Evolutionary conservation across 2,329 filamentous ascomycete genomes (phyloP), one percentile per base, ranked within the genome.

Genomic region (Cladobotryum mycophilum): DNA sequence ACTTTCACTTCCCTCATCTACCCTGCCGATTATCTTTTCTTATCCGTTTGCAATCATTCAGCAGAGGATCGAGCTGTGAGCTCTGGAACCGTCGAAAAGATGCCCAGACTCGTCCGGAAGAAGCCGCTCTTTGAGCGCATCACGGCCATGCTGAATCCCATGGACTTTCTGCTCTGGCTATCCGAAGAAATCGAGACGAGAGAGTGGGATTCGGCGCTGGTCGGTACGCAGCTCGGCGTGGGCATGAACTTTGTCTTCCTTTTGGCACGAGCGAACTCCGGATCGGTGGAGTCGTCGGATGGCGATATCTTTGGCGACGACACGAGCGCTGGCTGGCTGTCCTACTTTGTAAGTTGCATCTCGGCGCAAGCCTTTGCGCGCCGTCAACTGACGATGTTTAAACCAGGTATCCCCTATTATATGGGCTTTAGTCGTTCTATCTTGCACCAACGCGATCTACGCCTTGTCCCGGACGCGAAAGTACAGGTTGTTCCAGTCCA

Each of bases 141-240:
- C 67, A 82, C 83, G 65, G 78, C 87, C 51, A 83, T 83, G 67
- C 74, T 96, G 53, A 92, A 97, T 64, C 89, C 89, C 3, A 85
- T 88, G 72, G 93, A 99, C 70, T 88, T 92, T 63, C 72, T 93
- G 48, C 81, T 99, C 15, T 96, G 89, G 87, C 70, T 95, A 2
- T 95, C 89, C 0, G 92, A 97, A 66, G 89, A 96, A 70, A 79
- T 99, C 53, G 91, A 96, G 65, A 89, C 89, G 25, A 85, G 86
- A 63, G 88, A 96, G 60, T 95, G 90, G 84, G 88, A 96, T 59
- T 89, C 92, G 17, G 85, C 88, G 58, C 72, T 83, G 35, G 86
- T 89, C 67, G 87, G 89, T 22, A 80, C 83, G 5, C 84, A 88
- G 47, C 73, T 95, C 15, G 92, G 90, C 5, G 60, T 96, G 25